Evolutionary conservation across 495 filamentous ascomycete genomes (phyloP), one percentile per base, ranked within the genome.

Genomic region (Penicillium egyptiacum): DNA sequence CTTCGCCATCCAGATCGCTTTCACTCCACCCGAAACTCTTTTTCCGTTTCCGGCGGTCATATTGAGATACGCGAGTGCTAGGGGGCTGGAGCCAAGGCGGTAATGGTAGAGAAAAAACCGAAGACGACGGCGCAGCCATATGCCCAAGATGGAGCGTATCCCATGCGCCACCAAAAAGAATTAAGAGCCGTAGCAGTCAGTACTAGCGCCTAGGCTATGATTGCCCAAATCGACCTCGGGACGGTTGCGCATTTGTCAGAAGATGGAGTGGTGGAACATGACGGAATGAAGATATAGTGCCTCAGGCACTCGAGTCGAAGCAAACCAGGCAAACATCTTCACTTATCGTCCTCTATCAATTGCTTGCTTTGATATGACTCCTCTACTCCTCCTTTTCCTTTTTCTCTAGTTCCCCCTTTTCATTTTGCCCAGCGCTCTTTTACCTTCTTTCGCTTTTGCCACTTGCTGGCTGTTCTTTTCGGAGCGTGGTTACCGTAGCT

Each of bases 11-110:
- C 10, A 56, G 55, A 23, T 62, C 62, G 23, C 66, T 58, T 28
- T 71, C 65, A 22, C 58, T 69, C 64, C 59, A 72, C 11, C 62
- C 70, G 42, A 63, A 58, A 47, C 44, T 49, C 59, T 63, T 75
- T 57, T 72, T 75, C 56, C 74, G 73, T 61, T 77, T 79, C 35
- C 54, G 68, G 26, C 64, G 59, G 48, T 79, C 76, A 68, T 71
- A 77, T 50, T 63, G 65, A 53, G 69, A 57, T 10, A 70, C 59
- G 11, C 75, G 75, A 59, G 63, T 57, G 51, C 72, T 72, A 3
- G 52, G 53, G 19, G 65, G 65, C 53, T 75, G 76, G 43, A 72
- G 66, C 71, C 70, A 78, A 42, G 63, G 53, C n/a, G 67, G 64
- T 31, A 79, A 60, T 50, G 76, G 76, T 55, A 79, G 61, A 25